Evolutionary conservation across 805 yeast genomes (phyloP), one percentile per base, ranked within the genome.

Genomic region (Debaryomyces prosopidis): DNA sequence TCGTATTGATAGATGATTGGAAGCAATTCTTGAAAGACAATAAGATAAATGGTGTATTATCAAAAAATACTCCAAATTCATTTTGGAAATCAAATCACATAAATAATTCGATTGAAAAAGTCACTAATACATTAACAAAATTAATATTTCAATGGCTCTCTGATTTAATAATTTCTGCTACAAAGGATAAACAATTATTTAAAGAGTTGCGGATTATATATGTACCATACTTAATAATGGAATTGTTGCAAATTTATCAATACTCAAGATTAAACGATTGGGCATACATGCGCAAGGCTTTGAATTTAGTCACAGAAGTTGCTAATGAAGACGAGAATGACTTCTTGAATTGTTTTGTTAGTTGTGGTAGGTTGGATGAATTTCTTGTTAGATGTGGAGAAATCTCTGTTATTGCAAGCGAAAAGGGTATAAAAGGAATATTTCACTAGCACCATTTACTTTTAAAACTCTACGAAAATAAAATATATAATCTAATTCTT

Each of bases 151-250:
- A 46, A 31, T 71, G 77, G 79, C 64, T 79, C 44, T 59, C 55
- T 28, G 69, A 64, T 16, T 57, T 65, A 18, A 54, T 59, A 5
- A 57, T 58, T 18, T 32, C 46, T 2, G 45, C 56, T 28, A 35
- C 51, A 3, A 51, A 54, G 3, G 82, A 81, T 33, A 49, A 51
- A 16, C 71, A 64, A 3, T 56, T 80, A 3, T 73, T 77, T 42
- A 64, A 65, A 37, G 84, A 79, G 42, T 69, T 87, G 41, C 78
- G 96, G 56, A 71, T 81, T 9, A 62, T 81, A 15, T 90, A 89
- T 62, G 77, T 89, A 5, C 96, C 97, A 12, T 78, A 77, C 51
- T 62, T 89, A 44, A 74, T 89, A 30, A 79, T 85, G 44, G 87
- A 85, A 53, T 68, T 87, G 41, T 80, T 87, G 52, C 79, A 78